Evolutionary conservation across 2,329 filamentous ascomycete genomes (phyloP).

Genomic region (Elsinoe australis): DNA sequence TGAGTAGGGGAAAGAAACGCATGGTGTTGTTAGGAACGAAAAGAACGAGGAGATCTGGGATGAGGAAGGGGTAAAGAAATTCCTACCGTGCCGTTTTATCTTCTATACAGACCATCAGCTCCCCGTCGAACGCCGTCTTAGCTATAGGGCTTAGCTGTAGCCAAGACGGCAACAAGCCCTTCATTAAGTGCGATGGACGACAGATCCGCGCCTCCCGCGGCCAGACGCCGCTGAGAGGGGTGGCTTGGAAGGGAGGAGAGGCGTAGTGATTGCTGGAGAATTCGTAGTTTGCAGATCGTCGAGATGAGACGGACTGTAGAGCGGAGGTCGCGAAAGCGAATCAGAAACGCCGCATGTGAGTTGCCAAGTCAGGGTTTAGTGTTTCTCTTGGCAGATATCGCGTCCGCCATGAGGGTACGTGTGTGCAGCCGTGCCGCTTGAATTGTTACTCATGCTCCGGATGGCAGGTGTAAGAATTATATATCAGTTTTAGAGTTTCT

Average conservation of each 20-base stretch:
- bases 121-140: background rate
- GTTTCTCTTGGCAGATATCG: no score
- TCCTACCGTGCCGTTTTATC: constrained; percentile 1
- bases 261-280: constrained; percentile 13
- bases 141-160: no score
- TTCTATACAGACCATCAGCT: constrained; percentile 10
- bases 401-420: no score
- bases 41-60: background rate
- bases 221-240: constrained; percentile 1
- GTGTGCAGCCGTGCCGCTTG: no score
- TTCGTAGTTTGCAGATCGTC: background rate
- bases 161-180: constrained; percentile 6
- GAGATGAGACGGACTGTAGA: background rate
- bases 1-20: constrained; percentile 4
- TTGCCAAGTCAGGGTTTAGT: constrained; percentile 6
- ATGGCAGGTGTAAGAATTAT: no score
- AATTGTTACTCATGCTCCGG: no score
- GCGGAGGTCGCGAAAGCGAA: constrained; percentile 5
- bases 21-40: constrained; percentile 1
- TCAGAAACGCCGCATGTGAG: background rate
- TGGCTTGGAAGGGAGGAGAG: background rate
- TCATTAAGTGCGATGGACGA: constrained; percentile 1
- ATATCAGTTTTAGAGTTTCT: no score
- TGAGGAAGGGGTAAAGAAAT: background rate
- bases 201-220: constrained; percentile 4